Base-by-base conservation (phyloP, 805 yeast genomes). In the Lipomyces sp. region DNA sequence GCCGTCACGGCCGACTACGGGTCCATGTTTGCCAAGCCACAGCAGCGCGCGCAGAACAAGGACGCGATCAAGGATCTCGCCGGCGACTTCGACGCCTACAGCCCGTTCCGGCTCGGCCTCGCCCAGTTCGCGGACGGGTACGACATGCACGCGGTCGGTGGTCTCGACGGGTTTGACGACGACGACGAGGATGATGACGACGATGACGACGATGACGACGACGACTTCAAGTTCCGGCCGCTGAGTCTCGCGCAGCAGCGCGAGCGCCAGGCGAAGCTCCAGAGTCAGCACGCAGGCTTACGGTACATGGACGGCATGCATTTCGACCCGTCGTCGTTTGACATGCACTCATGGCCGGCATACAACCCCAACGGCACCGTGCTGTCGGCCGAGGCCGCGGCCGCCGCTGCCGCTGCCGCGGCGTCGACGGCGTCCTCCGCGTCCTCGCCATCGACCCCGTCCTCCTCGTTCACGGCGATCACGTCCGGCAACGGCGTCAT, bases 371-470 rank as follows among this genome's bases (percentile, higher is more conserved):
- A 35, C 31, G 32, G 19, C 28, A 36, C 18, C 19, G 19, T 36
- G 26, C 22, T 16, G 4, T n/a, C 16, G 13, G 18, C 28, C 2
- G 24, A 7, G 14, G 39, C 36, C 11, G 14, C 36, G 19, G n/a
- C 34, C 2, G 23, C 24, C n/a, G 16, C 29, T 16, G 37, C 32
- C 21, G 48, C 31, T 16, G 24, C 38, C 14, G 46, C 45, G 3
- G 33, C 45, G 10, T 44, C 53, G n/a, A 42, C 49, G 6, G 33
- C 46, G 26, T 51, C 55, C 6, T 34, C 49, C 2, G 39, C 42
- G 18, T 52, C 56, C 4, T 52, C 57, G 13, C 50, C 57, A 26
- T 45, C 53, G 35, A 47, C 55, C 1, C 33, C 43, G 4, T 37
- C 47, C 21, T 52, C 57, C 6, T 45, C 57, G n/a, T 48, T 43